These are phyloP conservation scores for Talaromyces trachyspermus DNA, from an alignment of 495 filamentous ascomycete species.

Conservation along the genomic window DNA sequence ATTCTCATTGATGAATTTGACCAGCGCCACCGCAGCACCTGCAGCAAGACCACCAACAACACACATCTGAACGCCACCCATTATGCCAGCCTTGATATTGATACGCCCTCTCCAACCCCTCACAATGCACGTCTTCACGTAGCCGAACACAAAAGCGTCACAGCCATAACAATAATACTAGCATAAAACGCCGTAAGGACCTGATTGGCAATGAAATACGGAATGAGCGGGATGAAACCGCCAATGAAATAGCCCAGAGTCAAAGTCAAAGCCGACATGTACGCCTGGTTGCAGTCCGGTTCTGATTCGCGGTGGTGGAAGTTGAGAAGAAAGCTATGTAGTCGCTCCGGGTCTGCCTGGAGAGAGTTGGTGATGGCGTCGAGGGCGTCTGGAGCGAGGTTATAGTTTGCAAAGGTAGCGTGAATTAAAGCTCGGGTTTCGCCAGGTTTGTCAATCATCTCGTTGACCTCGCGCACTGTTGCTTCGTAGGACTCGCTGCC, in stretches of 20 bases:
- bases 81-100: conserved; percentile 34
- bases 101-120: conserved; percentile 28
- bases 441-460: conserved; percentile 29
- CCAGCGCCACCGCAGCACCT: conserved; percentile 55
- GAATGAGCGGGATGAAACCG: conserved; percentile 49
- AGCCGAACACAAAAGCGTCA: conserved; percentile 48
- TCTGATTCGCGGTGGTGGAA: conserved; percentile 47
- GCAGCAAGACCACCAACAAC: conserved; percentile 60
- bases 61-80: conserved; percentile 56
- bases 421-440: conserved; percentile 36
- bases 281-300: conserved; percentile 44
- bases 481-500: conserved; percentile 41
- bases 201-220: conserved; percentile 40
- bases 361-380: conserved; percentile 39
- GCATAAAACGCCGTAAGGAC: conserved; percentile 38
- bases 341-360: conserved; percentile 33
- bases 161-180: conserved; percentile 41
- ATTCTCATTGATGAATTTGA: conserved; percentile 37
- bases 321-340: conserved; percentile 50
- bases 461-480: conserved; percentile 36
- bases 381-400: conserved; percentile 35
- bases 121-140: conserved; percentile 43
- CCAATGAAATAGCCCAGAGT: conserved; percentile 47
- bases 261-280: conserved; percentile 42
- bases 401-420: conserved; percentile 45